phyloP scores from a whole-genome alignment of 1,139 yeast species.

The Magnusiomyces tetraspermus region DNA sequence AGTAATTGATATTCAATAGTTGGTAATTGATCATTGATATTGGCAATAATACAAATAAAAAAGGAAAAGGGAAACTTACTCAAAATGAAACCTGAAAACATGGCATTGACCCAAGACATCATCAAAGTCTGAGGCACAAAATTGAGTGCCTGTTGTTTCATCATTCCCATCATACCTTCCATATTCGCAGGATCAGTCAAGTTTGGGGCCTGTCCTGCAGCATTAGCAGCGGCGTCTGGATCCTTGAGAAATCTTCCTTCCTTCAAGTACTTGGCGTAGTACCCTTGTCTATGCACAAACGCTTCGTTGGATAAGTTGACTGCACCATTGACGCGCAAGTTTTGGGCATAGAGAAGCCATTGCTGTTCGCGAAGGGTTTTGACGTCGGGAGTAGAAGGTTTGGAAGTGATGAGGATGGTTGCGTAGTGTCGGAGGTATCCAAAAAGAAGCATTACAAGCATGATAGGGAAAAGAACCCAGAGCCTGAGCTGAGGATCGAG shows the following conservation, averaged over 20 bases:
- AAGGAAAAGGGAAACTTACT: constrained; percentile 10
- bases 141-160: constrained; percentile 72
- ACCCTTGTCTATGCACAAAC: constrained; percentile 42
- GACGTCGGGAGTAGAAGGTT: constrained; percentile 45
- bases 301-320: constrained; percentile 40
- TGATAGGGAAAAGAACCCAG: constrained; percentile 89
- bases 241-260: constrained; percentile 45
- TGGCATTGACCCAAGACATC: constrained; percentile 94
- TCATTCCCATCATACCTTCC: constrained; percentile 70
- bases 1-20: not conserved
- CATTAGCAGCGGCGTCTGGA: constrained; percentile 35
- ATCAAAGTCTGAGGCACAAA: constrained; percentile 85
- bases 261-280: constrained; percentile 40
- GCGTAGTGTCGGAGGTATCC: constrained; percentile 71
- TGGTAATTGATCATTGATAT: not conserved
- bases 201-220: constrained; percentile 43
- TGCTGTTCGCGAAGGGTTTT: constrained; percentile 53
- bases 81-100: constrained; percentile 85
- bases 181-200: constrained; percentile 60
- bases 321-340: constrained; percentile 44
- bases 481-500: constrained; percentile 75
- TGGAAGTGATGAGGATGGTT: constrained; percentile 49
- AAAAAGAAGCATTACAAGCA: constrained; percentile 83
- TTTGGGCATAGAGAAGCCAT: constrained; percentile 44
- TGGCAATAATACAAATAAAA: not conserved